phyloP scores from a whole-genome alignment of 768 basidiomycete genomes.

The Hydnomerulius pinastri region DNA sequence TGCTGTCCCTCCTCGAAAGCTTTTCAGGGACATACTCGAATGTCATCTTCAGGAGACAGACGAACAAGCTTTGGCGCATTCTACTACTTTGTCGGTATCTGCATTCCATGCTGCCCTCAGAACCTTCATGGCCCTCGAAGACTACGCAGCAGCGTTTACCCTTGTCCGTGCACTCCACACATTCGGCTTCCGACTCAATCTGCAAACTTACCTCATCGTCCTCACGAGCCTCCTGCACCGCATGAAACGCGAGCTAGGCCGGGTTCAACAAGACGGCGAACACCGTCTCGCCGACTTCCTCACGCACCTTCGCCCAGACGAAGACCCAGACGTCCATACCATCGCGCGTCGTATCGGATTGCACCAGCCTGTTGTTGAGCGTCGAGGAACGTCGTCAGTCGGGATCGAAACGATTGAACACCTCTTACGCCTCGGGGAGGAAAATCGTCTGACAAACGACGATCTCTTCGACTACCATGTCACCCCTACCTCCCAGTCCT shows the following conservation, averaged over 20 bases:
- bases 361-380: background rate
- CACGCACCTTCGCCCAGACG: constrained; percentile 18
- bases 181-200: constrained; percentile 33
- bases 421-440: constrained; percentile 21
- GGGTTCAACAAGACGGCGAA: background rate
- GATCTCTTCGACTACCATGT: constrained; percentile 4
- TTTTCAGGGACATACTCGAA: constrained; percentile 48
- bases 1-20: constrained; percentile 38
- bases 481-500: background rate
- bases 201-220: constrained; percentile 42
- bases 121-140: constrained; percentile 43
- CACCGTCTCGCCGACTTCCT: constrained; percentile 28
- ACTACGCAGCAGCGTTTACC: constrained; percentile 51
- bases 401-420: constrained; percentile 18
- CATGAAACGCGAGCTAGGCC: constrained; percentile 24
- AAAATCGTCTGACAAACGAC: background rate
- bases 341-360: constrained; percentile 19
- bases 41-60: constrained; percentile 30
- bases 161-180: constrained; percentile 34
- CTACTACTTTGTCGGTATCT: constrained; percentile 31
- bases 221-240: constrained; percentile 39
- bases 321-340: constrained; percentile 13
- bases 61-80: constrained; percentile 15
- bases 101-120: constrained; percentile 45
- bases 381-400: constrained; percentile 8